phyloP scores from a whole-genome alignment of 495 filamentous ascomycete genomes.

The Lophiostoma macrostomum region DNA sequence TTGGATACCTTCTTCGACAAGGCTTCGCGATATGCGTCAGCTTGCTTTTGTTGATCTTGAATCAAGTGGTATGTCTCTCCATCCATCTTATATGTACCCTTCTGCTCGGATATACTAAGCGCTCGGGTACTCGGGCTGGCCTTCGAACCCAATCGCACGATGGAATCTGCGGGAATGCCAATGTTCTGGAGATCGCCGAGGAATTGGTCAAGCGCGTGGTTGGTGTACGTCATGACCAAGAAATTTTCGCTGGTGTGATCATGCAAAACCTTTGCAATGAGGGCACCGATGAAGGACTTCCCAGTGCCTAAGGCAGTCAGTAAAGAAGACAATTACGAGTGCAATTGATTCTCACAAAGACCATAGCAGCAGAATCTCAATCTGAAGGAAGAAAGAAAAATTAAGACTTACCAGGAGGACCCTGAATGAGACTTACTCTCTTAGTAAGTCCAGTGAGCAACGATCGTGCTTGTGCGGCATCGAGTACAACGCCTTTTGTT shows the following conservation, averaged over 20 bases:
- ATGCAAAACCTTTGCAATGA: conserved; percentile 59
- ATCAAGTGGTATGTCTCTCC: conserved; percentile 44
- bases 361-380: no score
- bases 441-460: conserved; percentile 54
- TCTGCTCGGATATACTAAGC: conserved; percentile 52
- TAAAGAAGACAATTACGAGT: no score
- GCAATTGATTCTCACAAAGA: no score
- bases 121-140: conserved; percentile 49
- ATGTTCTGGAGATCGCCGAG: conserved; percentile 64
- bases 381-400: not conserved
- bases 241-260: conserved; percentile 53
- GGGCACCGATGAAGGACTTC: conserved; percentile 73
- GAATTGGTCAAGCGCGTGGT: conserved; percentile 60
- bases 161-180: conserved; percentile 52
- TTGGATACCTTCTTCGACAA: conserved; percentile 38
- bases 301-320: conserved; percentile 59
- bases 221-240: conserved; percentile 62
- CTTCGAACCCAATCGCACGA: conserved; percentile 69
- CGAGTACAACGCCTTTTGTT: conserved; percentile 48
- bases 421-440: conserved; percentile 65
- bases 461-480: conserved; percentile 58
- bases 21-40: conserved; percentile 23
- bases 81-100: conserved; percentile 30
- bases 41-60: conserved; percentile 39
- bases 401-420: conserved; percentile 61